Percentiles rank a stretch among this genome's conserved stretches.
phyloP scores from a whole-genome alignment of 2,329 filamentous ascomycete genomes.

The Dactylellina parvicollis region DNA sequence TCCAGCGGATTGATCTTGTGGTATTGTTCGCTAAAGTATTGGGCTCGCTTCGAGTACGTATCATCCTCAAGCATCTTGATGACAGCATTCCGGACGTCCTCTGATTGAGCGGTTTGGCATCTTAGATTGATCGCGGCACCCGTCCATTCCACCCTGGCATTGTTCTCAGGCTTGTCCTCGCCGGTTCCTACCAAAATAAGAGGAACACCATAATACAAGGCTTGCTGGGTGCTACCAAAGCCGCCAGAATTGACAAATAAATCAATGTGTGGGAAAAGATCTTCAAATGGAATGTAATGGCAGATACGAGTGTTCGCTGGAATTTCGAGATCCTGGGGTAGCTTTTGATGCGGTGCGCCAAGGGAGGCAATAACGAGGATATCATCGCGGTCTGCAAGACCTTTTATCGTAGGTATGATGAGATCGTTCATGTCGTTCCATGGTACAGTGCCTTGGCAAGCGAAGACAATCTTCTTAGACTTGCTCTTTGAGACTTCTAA shows the following conservation, averaged over 20 bases:
- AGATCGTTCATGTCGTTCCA: conserved; percentile 62
- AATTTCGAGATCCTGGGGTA: conserved; percentile 59
- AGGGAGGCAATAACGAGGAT: conserved; percentile 61
- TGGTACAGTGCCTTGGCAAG: conserved; percentile 65
- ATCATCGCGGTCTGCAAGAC: conserved; percentile 63
- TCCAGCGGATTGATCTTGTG: conserved; percentile 39
- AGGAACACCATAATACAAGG: conserved; percentile 64
- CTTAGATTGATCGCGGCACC: conserved; percentile 65
- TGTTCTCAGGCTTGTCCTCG: conserved; percentile 62
- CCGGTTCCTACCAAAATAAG: conserved; percentile 64
- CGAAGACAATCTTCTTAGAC: conserved; percentile 63
- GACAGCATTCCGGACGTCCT: conserved; percentile 57
- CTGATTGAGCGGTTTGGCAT: conserved; percentile 60
- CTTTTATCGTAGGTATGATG: conserved; percentile 64
- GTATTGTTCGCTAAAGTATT: conserved; percentile 41
- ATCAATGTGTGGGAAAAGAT: conserved; percentile 62
- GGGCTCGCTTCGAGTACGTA: conserved; percentile 26
- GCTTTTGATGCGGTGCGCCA: conserved; percentile 57
- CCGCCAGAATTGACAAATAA: conserved; percentile 66
- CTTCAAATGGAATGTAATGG: conserved; percentile 66
- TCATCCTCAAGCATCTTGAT: conserved; percentile 26
- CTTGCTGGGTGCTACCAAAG: conserved; percentile 65
- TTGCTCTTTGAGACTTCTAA: conserved; percentile 60
- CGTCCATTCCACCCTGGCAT: conserved; percentile 62
- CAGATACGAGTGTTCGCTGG: conserved; percentile 63